Conservation (phyloP, 2,329 filamentous ascomycete species). For the Drechslerella dactyloides region DNA sequence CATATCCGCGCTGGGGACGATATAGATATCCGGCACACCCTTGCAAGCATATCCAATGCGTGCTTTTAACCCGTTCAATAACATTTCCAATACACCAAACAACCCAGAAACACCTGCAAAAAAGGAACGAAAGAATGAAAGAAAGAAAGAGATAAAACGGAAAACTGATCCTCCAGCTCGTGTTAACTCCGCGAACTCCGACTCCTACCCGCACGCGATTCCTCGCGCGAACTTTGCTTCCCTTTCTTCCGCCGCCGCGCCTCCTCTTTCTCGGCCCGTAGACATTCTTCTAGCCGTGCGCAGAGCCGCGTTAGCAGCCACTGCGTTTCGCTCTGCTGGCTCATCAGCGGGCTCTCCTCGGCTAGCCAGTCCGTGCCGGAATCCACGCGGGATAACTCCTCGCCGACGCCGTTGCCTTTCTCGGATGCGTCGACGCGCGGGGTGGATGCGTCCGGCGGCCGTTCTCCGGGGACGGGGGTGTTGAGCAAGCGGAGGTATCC, state of each 20-base stretch:
- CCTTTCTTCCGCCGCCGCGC: slow-evolving; percentile 25
- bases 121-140: no score
- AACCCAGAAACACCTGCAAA: no score
- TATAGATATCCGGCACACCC: no score
- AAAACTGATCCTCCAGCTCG: no score
- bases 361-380: slow-evolving; percentile 77
- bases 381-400: slow-evolving; percentile 59
- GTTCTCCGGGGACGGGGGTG: neutral
- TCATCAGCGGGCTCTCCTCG: slow-evolving; percentile 71
- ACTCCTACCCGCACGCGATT: slow-evolving; percentile 1
- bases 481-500: slow-evolving; percentile 77
- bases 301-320: slow-evolving; percentile 71
- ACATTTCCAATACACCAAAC: no score
- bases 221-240: slow-evolving; percentile 20
- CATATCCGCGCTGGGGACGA: no score
- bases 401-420: slow-evolving; percentile 63
- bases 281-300: slow-evolving; percentile 66
- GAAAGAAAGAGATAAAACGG: neutral
- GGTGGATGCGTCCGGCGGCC: slow-evolving; percentile 62
- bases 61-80: no score
- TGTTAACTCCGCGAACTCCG: no score
- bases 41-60: no score
- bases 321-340: slow-evolving; percentile 68
- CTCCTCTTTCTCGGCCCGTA: slow-evolving; percentile 53
- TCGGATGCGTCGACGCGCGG: slow-evolving; percentile 54